phyloP scores from a whole-genome alignment of 2,329 filamentous ascomycete species.

The Pseudopithomyces maydicus region DNA sequence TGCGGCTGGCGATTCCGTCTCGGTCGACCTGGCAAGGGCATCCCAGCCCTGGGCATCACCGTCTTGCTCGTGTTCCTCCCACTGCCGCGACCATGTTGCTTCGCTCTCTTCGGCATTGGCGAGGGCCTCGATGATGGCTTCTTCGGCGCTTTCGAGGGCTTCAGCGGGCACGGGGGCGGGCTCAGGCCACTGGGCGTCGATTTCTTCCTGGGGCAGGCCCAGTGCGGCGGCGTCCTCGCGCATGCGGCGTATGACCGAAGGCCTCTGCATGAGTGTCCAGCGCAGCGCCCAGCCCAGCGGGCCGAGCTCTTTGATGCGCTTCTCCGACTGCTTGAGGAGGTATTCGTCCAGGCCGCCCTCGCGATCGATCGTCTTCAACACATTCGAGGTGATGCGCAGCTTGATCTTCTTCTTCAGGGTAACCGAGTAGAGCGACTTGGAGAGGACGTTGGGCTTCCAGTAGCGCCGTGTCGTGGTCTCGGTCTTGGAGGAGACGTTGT shows the following conservation, averaged over 20 bases:
- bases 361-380: slow-evolving; percentile 72
- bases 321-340: slow-evolving; percentile 77
- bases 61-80: neutral
- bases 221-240: slow-evolving; percentile 66
- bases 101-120: slow-evolving; percentile 12
- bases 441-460: slow-evolving; percentile 76
- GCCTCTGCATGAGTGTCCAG: slow-evolving; percentile 86
- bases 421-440: slow-evolving; percentile 69
- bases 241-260: slow-evolving; percentile 68
- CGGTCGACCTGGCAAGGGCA: neutral
- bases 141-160: slow-evolving; percentile 15
- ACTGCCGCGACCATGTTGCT: neutral
- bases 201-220: slow-evolving; percentile 61
- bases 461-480: slow-evolving; percentile 72
- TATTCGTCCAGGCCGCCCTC: slow-evolving; percentile 91
- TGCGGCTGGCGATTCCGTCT: neutral
- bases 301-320: slow-evolving; percentile 82
- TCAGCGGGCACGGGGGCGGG: slow-evolving; percentile 22
- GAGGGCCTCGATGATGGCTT: slow-evolving; percentile 12
- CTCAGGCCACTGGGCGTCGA: slow-evolving; percentile 39
- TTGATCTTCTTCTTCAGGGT: slow-evolving; percentile 67
- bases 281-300: slow-evolving; percentile 88
- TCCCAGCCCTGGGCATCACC: neutral
- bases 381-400: slow-evolving; percentile 71
- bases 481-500: slow-evolving; percentile 72